These are phyloP conservation scores for Russula sp. DNA, from an alignment of 768 basidiomycete genomes.

Conservation along the genomic window DNA sequence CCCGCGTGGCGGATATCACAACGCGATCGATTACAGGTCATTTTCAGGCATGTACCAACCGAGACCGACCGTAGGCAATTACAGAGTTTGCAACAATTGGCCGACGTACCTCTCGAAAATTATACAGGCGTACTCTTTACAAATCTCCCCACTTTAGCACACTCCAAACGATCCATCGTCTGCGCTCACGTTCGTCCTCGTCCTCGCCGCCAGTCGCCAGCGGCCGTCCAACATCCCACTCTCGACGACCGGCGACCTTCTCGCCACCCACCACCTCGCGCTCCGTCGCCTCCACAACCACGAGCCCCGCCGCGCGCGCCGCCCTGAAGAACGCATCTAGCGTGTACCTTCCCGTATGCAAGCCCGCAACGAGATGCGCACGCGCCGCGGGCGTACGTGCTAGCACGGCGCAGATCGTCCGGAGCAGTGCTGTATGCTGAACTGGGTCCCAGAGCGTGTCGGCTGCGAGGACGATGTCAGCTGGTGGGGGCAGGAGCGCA, in stretches of 20 bases:
- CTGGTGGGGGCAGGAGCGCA: conserved; percentile 27
- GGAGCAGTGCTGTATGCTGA: conserved; percentile 52
- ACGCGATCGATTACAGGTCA: no score
- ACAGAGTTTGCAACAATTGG: not conserved
- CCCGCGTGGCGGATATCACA: no score
- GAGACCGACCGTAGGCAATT: no score
- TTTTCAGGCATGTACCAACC: no score
- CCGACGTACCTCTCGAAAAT: not conserved
- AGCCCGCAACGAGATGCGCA: conserved; percentile 63
- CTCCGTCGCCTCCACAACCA: conserved; percentile 47
- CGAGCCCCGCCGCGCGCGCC: conserved; percentile 44
- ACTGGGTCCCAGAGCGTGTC: conserved; percentile 79
- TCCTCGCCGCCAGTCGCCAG: conserved; percentile 39
- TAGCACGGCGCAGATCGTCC: conserved; percentile 51
- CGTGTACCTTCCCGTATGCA: conserved; percentile 76
- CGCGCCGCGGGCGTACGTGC: conserved; percentile 46
- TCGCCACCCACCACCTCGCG: conserved; percentile 43
- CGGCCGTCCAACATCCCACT: conserved; percentile 47
- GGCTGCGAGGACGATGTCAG: conserved; percentile 64
- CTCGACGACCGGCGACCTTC: conserved; percentile 34
- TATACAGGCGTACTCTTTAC: not conserved
- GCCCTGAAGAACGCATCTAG: conserved; percentile 56
- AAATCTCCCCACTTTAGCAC: conserved; percentile 24
- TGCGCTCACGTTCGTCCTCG: conserved; percentile 66
- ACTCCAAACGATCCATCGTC: conserved; percentile 72